Percentiles rank a stretch among this genome's conserved stretches.
Conservation (phyloP, 164 flowering plant species). For the Stephania japonica region DNA sequence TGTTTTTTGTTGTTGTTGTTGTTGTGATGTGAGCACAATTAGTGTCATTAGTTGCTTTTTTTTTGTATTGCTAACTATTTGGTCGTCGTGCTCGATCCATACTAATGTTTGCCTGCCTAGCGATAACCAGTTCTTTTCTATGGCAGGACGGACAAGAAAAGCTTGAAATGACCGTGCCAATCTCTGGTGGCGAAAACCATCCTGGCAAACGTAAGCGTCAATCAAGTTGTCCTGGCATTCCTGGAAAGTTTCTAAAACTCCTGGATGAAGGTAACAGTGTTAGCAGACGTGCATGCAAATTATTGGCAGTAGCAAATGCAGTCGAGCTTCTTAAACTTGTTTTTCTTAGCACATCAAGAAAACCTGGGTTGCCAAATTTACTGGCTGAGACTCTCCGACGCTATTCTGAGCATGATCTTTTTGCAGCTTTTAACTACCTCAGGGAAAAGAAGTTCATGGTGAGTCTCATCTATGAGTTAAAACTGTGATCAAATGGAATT, state of each 20-base stretch:
- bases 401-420: conserved; percentile 83
- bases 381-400: conserved; percentile 70
- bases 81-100: not conserved
- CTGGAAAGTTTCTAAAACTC: conserved; percentile 47
- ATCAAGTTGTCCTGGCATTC: conserved; percentile 35
- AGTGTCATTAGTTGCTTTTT: not conserved
- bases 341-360: conserved; percentile 62
- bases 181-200: conserved; percentile 18
- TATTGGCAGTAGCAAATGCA: conserved; percentile 86
- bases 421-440: conserved; percentile 84
- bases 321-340: conserved; percentile 85
- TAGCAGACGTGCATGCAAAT: conserved; percentile 36
- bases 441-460: conserved; percentile 81
- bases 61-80: not conserved
- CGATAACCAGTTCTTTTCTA: not conserved
- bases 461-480: conserved; percentile 13
- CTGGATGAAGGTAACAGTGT: conserved; percentile 30
- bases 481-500: not conserved
- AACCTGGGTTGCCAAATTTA: conserved; percentile 53
- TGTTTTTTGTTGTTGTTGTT: not conserved
- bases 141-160: conserved; percentile 28
- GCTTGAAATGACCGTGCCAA: conserved; percentile 17
- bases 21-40: not conserved
- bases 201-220: conserved; percentile 19
- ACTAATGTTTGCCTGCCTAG: not conserved